phyloP scores from a whole-genome alignment of 495 filamentous ascomycete genomes.

The Choiromyces venosus region DNA sequence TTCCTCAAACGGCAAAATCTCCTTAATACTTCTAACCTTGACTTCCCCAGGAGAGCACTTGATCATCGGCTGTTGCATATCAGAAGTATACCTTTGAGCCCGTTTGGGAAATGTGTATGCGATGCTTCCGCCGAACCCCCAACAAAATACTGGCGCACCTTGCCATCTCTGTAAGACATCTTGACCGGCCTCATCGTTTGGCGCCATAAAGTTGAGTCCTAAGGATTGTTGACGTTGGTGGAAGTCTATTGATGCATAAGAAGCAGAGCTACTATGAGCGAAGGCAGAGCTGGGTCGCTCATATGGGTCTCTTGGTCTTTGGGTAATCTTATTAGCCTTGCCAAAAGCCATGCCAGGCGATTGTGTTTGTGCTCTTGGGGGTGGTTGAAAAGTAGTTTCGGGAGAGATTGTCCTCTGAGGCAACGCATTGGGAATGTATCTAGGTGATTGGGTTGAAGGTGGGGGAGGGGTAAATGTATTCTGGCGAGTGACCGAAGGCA shows the following conservation, averaged over 20 bases:
- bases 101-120: conserved; percentile 84
- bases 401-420: conserved; percentile 46
- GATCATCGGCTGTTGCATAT: conserved; percentile 64
- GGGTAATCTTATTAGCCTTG: conserved; percentile 31
- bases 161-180: conserved; percentile 86
- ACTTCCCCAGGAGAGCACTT: conserved; percentile 81
- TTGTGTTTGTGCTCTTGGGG: conserved; percentile 75
- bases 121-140: conserved; percentile 79
- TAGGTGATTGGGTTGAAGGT: conserved; percentile 52
- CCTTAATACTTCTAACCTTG: conserved; percentile 63
- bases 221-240: conserved; percentile 44
- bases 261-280: conserved; percentile 34
- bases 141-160: conserved; percentile 76
- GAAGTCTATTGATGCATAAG: conserved; percentile 38
- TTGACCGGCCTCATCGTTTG: conserved; percentile 70
- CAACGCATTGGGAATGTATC: conserved; percentile 49
- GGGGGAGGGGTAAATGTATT: conserved; percentile 45
- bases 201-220: conserved; percentile 49
- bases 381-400: conserved; percentile 46
- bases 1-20: conserved; percentile 63
- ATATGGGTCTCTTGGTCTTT: conserved; percentile 40
- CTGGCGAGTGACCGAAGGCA: conserved; percentile 21
- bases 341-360: conserved; percentile 57
- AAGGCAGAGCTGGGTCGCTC: conserved; percentile 44
- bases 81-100: conserved; percentile 76